phyloP scores from a whole-genome alignment of 2,329 filamentous ascomycete species.

The Mariannaea elegans region DNA sequence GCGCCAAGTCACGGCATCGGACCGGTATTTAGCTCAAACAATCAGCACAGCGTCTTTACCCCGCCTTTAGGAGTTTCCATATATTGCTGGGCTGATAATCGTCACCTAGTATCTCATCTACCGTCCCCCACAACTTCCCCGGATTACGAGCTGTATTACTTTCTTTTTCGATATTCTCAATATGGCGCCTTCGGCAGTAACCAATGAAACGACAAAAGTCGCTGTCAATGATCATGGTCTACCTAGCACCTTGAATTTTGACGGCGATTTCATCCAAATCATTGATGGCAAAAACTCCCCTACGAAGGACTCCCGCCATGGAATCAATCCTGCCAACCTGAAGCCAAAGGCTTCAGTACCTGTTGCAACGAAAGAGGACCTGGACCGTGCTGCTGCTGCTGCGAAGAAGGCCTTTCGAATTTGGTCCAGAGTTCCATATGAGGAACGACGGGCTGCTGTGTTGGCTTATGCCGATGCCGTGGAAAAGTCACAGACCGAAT shows the following conservation, averaged over 20 bases:
- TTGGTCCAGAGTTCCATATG: constrained; percentile 39
- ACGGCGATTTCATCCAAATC: constrained; percentile 31
- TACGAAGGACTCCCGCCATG: constrained; percentile 29
- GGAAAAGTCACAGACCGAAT: constrained; percentile 27
- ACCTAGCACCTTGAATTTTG: not conserved
- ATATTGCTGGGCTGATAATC: too few species aligned
- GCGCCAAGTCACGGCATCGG: too few species aligned
- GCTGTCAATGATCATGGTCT: too few species aligned
- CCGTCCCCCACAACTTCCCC: too few species aligned
- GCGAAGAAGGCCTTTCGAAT: constrained; percentile 37
- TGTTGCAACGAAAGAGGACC: constrained; percentile 33
- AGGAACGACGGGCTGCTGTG: constrained; percentile 35
- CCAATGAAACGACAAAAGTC: too few species aligned
- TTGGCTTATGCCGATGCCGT: constrained; percentile 39
- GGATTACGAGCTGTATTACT: too few species aligned
- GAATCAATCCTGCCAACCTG: constrained; percentile 43
- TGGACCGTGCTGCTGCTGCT: constrained; percentile 37
- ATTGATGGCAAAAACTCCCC: constrained; percentile 33
- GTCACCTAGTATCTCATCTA: too few species aligned
- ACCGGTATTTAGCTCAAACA: too few species aligned
- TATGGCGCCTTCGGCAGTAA: not conserved
- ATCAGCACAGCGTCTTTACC: too few species aligned
- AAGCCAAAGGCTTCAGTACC: constrained; percentile 43
- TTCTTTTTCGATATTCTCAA: not conserved
- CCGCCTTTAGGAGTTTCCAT: too few species aligned